Evolutionary conservation across 352 stramenopile genomes (phyloP).

Genomic region (Globisporangium lucens): DNA sequence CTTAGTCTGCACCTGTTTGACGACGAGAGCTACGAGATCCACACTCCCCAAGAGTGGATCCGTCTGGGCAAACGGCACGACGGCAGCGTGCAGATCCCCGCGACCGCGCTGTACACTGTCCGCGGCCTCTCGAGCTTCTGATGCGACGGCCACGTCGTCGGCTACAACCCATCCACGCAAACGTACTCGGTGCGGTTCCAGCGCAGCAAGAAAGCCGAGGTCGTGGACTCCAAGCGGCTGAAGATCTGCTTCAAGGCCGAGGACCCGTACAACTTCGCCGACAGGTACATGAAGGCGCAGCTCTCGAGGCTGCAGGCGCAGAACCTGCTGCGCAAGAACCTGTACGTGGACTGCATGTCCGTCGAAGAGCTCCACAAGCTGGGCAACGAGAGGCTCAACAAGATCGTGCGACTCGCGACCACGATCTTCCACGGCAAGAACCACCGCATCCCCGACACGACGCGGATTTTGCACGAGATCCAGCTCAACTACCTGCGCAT

Average conservation of each 20-base stretch:
- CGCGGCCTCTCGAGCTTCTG: conserved; percentile 59
- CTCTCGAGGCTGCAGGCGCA: conserved; percentile 54
- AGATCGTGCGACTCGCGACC: conserved; percentile 69
- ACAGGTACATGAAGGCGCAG: conserved; percentile 68
- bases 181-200: conserved; percentile 63
- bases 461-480: conserved; percentile 83
- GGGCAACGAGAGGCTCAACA: conserved; percentile 71
- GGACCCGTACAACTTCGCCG: conserved; percentile 71
- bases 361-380: conserved; percentile 81
- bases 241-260: conserved; percentile 85
- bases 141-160: conserved; percentile 58
- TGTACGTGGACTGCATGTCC: conserved; percentile 88
- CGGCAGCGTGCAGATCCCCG: conserved; percentile 61
- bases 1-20: conserved; percentile 74
- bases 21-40: conserved; percentile 78
- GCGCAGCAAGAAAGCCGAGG: conserved; percentile 58
- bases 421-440: conserved; percentile 67
- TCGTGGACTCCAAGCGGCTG: conserved; percentile 43
- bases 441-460: conserved; percentile 66
- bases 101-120: conserved; percentile 63
- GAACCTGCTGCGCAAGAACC: conserved; percentile 63
- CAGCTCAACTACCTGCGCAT: conserved; percentile 89
- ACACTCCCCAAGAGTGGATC: conserved; percentile 64
- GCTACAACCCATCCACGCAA: conserved; percentile 37
- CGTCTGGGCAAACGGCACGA: conserved; percentile 42